Evolutionary conservation across 2,329 filamentous ascomycete species (phyloP).

Genomic region (Cephalotrichum gorgonifer): DNA sequence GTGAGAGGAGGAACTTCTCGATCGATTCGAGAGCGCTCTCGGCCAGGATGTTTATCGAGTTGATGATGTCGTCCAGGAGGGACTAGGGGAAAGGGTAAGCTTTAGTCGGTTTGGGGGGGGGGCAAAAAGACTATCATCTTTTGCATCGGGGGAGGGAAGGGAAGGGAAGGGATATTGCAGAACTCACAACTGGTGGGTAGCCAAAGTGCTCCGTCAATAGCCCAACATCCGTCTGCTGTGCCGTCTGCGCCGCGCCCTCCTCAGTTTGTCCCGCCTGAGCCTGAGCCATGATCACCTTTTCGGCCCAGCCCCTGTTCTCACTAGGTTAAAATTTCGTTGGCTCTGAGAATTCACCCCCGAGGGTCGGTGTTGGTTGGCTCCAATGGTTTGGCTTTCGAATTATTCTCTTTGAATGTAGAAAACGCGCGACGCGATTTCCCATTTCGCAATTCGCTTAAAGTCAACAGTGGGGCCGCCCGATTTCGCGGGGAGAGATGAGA

Average conservation of each 20-base stretch:
- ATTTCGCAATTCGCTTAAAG: not conserved
- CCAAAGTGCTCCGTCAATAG: constrained; percentile 92
- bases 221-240: constrained; percentile 42
- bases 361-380: too few species aligned
- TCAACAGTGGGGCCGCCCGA: not conserved
- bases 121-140: not conserved
- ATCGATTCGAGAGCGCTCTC: constrained; percentile 83
- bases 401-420: too few species aligned
- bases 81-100: constrained; percentile 41
- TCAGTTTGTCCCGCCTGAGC: not conserved
- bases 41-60: constrained; percentile 86
- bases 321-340: too few species aligned
- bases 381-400: too few species aligned
- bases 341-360: too few species aligned
- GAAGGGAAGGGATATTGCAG: not conserved
- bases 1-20: constrained; percentile 68
- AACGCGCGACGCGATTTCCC: not conserved
- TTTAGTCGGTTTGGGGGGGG: not conserved
- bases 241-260: not conserved
- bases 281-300: not conserved
- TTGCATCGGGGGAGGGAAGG: constrained; percentile 3
- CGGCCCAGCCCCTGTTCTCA: not conserved
- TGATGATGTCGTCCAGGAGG: constrained; percentile 95
- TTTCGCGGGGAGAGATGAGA: too few species aligned
- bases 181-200: constrained; percentile 78